Evolutionary conservation across 352 stramenopile genomes (phyloP).

Genomic region (Globisporangium splendens): DNA sequence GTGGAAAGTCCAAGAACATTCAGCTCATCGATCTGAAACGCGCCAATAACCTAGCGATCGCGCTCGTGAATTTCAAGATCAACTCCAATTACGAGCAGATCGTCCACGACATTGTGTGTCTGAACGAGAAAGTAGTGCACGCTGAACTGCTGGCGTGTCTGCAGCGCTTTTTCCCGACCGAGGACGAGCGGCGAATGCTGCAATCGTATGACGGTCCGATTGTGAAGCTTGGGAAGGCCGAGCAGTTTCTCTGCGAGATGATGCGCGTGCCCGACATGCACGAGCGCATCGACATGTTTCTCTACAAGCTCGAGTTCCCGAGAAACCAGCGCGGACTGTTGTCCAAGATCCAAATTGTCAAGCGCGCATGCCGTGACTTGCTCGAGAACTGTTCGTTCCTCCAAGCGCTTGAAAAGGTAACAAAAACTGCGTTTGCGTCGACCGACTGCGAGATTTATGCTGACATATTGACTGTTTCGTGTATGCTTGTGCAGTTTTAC

Average conservation of each 20-base stretch:
- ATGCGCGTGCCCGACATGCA: constrained; percentile 58
- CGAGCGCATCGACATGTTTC: constrained; percentile 66
- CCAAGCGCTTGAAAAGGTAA: constrained; percentile 42
- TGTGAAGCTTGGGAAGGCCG: constrained; percentile 56
- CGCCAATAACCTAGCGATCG: constrained; percentile 74
- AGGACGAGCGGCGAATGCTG: constrained; percentile 50
- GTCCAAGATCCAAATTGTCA: constrained; percentile 47
- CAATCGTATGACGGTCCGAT: constrained; percentile 39
- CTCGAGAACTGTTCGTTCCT: constrained; percentile 71
- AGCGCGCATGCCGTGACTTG: constrained; percentile 59
- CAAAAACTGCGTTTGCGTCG: not conserved
- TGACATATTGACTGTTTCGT: not conserved
- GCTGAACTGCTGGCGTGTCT: constrained; percentile 62
- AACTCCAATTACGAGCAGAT: constrained; percentile 65
- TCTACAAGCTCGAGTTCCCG: constrained; percentile 74
- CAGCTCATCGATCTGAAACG: constrained; percentile 78
- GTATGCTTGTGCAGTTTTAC: constrained; percentile 37
- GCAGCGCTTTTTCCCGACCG: constrained; percentile 72
- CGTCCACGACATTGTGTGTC: constrained; percentile 46
- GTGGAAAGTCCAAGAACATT: constrained; percentile 69
- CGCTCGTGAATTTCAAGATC: constrained; percentile 77
- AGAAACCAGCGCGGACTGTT: constrained; percentile 38
- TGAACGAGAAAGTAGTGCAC: constrained; percentile 58
- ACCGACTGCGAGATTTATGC: not conserved
- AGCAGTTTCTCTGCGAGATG: constrained; percentile 66